Evolutionary conservation across 2,329 filamentous ascomycete species (phyloP), one percentile per base, ranked within the genome.

Genomic region (Aspergillus arachidicola): DNA sequence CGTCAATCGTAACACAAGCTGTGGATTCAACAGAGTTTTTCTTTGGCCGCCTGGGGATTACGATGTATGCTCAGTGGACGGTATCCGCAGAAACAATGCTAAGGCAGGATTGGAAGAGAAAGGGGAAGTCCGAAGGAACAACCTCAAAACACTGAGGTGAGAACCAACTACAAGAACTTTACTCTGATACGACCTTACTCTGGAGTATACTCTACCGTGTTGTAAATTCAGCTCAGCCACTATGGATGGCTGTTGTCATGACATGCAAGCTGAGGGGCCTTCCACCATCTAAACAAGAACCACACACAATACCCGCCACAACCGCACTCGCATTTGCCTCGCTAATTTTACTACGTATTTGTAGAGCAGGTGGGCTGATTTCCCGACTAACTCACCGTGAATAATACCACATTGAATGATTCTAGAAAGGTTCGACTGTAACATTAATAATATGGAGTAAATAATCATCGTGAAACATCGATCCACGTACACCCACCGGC

Each of bases 361-460:
- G n/a, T 41, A 55, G 32, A 30, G 50, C 36, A 34, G 32, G 46
- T 58, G 61, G 61, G 28, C 54, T 57, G 60, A 53, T 57, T 59
- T 41, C 30, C 6, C 41, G 58, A n/a, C 48, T 38, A 38, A 43
- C 38, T 28, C 16, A 12, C 45, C 26, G 56, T 58, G 48, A 34
- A 51, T n/a, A 59, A 28, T 59, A 36, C 32, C 32, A 43, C 45
- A 9, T 38, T 32, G 34, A 34, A 34, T 34, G 30, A 26, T 67
- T 66, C 65, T 59, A 67, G 65, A 67, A 67, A 48, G 45, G 41
- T 65, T 67, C 63, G 63, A 65, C 51, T 19, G 51, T 32, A 26
- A 26, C 23, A 41, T 26, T 59, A 32, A 51, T 53, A 43, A 53
- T 21, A 38, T 21, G 34, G 57, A 45, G 36, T n/a, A 21, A 28